A percentile compares a stretch with the other conserved stretches of the same genome.
Evolutionary conservation across 1,139 yeast genomes (phyloP).

Genomic region (Yamadazyma triangularis): DNA sequence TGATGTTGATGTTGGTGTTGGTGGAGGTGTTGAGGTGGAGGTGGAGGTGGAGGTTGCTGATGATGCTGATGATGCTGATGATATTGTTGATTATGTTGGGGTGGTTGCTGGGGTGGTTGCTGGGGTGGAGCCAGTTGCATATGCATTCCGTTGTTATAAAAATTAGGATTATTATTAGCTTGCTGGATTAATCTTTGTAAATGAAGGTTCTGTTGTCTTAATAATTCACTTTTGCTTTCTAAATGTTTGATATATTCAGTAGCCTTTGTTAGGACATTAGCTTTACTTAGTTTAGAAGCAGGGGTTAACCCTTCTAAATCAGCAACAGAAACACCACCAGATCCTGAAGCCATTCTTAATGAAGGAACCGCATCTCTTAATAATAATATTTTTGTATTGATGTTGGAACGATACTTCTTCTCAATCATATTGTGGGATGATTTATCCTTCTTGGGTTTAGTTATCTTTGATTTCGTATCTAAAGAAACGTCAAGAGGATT

Average conservation of each 20-base stretch:
- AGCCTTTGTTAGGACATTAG: conserved; percentile 78
- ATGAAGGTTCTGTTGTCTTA: conserved; percentile 51
- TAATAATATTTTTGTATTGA: conserved; percentile 67
- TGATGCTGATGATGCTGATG: conserved; percentile 3
- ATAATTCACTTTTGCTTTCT: conserved; percentile 59
- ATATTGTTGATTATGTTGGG: conserved; percentile 2
- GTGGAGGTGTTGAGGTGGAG: conserved; percentile 1
- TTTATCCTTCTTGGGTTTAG: conserved; percentile 49
- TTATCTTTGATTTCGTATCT: conserved; percentile 13
- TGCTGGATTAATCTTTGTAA: conserved; percentile 38
- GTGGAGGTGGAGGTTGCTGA: conserved; percentile 5
- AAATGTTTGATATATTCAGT: conserved; percentile 86
- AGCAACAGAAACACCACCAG: conserved; percentile 33
- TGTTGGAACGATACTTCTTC: conserved; percentile 65
- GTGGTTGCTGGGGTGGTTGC: conserved; percentile 2
- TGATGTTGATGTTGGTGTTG: conserved; percentile 2
- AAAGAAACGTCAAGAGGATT: conserved; percentile 2
- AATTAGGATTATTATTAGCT: conserved; percentile 19
- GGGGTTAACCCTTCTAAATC: conserved; percentile 86
- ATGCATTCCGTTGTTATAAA: conserved; percentile 4
- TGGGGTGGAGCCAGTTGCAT: conserved; percentile 4
- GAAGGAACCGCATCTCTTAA: conserved; percentile 75
- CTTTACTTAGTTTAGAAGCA: conserved; percentile 82
- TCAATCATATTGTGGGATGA: conserved; percentile 80
- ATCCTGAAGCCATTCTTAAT: conserved; percentile 44